Conservation (phyloP, 257 asterid species). For the Fraxinus americana region DNA sequence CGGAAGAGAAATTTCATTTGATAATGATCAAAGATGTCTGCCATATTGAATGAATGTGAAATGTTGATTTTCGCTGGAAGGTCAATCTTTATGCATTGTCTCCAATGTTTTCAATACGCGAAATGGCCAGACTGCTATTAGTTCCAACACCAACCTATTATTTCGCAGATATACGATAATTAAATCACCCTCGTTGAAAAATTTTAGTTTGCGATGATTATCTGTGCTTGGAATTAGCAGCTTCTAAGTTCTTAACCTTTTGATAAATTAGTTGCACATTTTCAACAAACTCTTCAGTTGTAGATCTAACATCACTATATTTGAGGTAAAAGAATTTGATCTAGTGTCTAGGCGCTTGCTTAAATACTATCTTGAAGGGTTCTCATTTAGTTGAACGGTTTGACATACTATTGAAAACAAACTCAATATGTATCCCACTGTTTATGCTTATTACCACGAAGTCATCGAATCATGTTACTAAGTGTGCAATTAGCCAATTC, state of each 20-base stretch:
- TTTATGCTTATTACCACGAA: too few species aligned
- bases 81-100: neutral
- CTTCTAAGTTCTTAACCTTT: neutral
- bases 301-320: neutral
- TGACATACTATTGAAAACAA: too few species aligned
- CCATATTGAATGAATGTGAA: neutral
- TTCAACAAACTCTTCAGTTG: neutral
- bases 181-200: neutral
- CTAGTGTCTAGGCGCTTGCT: neutral
- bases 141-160: neutral
- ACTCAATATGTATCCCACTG: too few species aligned
- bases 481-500: too few species aligned
- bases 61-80: neutral
- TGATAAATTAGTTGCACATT: neutral
- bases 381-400: too few species aligned
- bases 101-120: neutral
- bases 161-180: neutral
- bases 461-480: too few species aligned
- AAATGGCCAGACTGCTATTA: neutral
- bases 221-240: neutral
- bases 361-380: conserved; percentile 3
- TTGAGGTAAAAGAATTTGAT: neutral
- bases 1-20: neutral
- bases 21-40: neutral
- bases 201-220: neutral